phyloP scores from a whole-genome alignment of 768 basidiomycete genomes.

The Pulveroboletus sp. region DNA sequence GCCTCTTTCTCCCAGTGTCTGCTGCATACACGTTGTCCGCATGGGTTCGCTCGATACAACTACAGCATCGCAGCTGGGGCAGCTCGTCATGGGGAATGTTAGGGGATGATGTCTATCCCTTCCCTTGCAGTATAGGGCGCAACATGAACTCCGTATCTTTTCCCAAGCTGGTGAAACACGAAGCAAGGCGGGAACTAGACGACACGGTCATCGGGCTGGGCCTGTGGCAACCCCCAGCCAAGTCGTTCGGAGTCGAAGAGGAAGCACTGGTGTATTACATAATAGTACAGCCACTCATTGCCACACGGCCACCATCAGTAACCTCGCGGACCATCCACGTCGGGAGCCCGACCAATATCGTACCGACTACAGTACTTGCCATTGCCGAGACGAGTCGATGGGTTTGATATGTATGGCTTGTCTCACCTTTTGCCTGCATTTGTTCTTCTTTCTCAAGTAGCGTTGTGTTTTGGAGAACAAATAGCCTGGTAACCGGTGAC shows the following conservation, averaged over 20 bases:
- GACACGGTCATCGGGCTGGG: not conserved
- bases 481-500: slow-evolving; percentile 7
- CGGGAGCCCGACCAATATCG: no score
- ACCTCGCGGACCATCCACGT: not conserved
- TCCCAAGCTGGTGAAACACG: slow-evolving; percentile 52
- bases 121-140: slow-evolving; percentile 51
- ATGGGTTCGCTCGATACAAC: slow-evolving; percentile 37
- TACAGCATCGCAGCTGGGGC: slow-evolving; percentile 57
- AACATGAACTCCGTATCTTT: slow-evolving; percentile 42
- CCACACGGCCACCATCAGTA: not conserved
- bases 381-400: no score
- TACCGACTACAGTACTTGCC: no score
- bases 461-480: slow-evolving; percentile 20
- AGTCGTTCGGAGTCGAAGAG: no score
- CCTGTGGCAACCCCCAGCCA: no score
- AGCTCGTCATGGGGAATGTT: slow-evolving; percentile 36
- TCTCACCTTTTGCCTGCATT: no score
- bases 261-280: not conserved
- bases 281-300: slow-evolving; percentile 6
- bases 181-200: slow-evolving; percentile 41
- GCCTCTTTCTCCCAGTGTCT: no score
- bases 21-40: no score
- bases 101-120: slow-evolving; percentile 53
- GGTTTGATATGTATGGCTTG: no score
- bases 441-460: not conserved